These are phyloP conservation scores for Penicillium psychrofluorescens DNA, from an alignment of 495 filamentous ascomycete species.

Conservation along the genomic window DNA sequence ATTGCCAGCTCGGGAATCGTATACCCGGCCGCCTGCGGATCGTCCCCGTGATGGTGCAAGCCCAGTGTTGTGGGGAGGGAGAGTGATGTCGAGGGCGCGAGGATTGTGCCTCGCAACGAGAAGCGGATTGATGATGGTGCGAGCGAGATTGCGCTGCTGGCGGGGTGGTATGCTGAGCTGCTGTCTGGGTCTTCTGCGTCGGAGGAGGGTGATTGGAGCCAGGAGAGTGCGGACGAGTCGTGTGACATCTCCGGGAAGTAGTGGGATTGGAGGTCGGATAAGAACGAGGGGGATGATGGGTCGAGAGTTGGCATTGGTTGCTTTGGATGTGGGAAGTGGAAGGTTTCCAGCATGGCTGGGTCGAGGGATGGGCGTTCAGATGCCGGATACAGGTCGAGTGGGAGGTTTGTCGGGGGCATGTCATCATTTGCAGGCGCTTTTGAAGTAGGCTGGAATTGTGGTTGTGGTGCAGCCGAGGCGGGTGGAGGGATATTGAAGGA, in stretches of 20 bases:
- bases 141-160: slow-evolving; percentile 53
- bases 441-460: slow-evolving; percentile 5
- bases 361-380: slow-evolving; percentile 30
- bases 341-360: slow-evolving; percentile 55
- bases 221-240: slow-evolving; percentile 79
- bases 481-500: slow-evolving; percentile 20
- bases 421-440: slow-evolving; percentile 28
- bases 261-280: slow-evolving; percentile 73
- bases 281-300: slow-evolving; percentile 73
- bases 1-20: slow-evolving; percentile 83
- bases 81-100: slow-evolving; percentile 66
- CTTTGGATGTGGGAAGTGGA: slow-evolving; percentile 35
- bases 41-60: slow-evolving; percentile 89
- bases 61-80: slow-evolving; percentile 67
- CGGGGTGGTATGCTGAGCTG: slow-evolving; percentile 69
- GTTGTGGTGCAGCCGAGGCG: background rate
- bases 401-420: slow-evolving; percentile 23
- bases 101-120: slow-evolving; percentile 70
- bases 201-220: slow-evolving; percentile 70
- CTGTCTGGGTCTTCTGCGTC: slow-evolving; percentile 44
- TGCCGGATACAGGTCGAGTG: slow-evolving; percentile 35
- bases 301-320: slow-evolving; percentile 61
- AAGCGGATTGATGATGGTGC: slow-evolving; percentile 77
- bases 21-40: slow-evolving; percentile 90
- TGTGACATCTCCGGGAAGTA: slow-evolving; percentile 85